These are phyloP conservation scores for Medicago ruthenica DNA, from an alignment of 306 rosid genomes.

Conservation along the genomic window DNA sequence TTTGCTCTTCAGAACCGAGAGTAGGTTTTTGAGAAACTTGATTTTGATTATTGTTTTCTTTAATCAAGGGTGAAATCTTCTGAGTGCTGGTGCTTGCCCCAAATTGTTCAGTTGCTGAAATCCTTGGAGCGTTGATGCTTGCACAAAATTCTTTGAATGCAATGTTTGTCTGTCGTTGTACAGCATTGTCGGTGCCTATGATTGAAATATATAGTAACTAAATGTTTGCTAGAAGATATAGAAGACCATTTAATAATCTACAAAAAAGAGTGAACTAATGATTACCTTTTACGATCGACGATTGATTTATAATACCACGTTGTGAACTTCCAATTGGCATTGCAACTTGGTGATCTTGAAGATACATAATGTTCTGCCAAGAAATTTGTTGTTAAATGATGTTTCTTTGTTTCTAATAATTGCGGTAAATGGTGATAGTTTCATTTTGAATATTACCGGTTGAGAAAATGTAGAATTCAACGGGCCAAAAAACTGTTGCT, in stretches of 20 bases:
- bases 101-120: slow-evolving; percentile 1
- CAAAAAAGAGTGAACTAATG: slow-evolving; percentile 22
- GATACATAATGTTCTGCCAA: slow-evolving; percentile 28
- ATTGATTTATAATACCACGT: slow-evolving; percentile 1
- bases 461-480: neutral
- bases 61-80: slow-evolving; percentile 32
- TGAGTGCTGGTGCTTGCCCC: slow-evolving; percentile 2
- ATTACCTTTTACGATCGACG: slow-evolving; percentile 23
- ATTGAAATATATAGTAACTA: slow-evolving; percentile 12
- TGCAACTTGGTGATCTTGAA: slow-evolving; percentile 27
- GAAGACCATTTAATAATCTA: slow-evolving; percentile 9
- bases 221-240: slow-evolving; percentile 23
- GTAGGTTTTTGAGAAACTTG: slow-evolving; percentile 31
- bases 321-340: slow-evolving; percentile 19
- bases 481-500: neutral
- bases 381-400: slow-evolving; percentile 5
- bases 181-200: slow-evolving; percentile 22
- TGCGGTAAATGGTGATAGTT: neutral
- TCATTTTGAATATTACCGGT: neutral
- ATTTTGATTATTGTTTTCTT: slow-evolving; percentile 1
- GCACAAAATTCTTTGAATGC: neutral
- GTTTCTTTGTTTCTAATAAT: slow-evolving; percentile 3
- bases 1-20: slow-evolving; percentile 28
- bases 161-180: neutral
- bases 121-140: neutral